Evolutionary conservation across 208 protist genomes (phyloP).

Genomic region (Borovskyia barvae): DNA sequence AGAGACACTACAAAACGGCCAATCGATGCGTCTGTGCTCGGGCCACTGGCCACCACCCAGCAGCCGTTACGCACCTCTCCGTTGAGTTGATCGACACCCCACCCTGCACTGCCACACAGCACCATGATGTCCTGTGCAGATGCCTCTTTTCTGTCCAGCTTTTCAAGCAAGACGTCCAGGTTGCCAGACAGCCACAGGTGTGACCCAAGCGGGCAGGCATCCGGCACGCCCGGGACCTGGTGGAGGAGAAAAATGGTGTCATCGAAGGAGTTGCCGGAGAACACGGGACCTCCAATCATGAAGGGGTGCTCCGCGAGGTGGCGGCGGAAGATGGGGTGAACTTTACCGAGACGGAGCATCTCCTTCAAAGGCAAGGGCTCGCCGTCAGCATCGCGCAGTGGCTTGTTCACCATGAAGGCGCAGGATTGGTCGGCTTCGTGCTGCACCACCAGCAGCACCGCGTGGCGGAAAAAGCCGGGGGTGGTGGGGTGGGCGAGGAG

Average conservation of each 20-base stretch:
- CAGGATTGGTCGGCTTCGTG: slow-evolving; percentile 53
- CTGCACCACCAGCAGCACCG: slow-evolving; percentile 66
- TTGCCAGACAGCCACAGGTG: slow-evolving; percentile 74
- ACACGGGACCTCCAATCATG: slow-evolving; percentile 80
- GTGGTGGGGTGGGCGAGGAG: slow-evolving; percentile 73
- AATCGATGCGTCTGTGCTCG: slow-evolving; percentile 27
- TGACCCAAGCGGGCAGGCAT: slow-evolving; percentile 51
- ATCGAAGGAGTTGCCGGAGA: slow-evolving; percentile 61
- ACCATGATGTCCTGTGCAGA: slow-evolving; percentile 67
- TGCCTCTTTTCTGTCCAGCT: slow-evolving; percentile 51
- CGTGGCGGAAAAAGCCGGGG: slow-evolving; percentile 64
- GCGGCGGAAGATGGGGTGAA: slow-evolving; percentile 61
- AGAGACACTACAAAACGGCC: slow-evolving; percentile 58
- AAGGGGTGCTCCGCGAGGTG: slow-evolving; percentile 63
- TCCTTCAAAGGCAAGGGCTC: slow-evolving; percentile 44
- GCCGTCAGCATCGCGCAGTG: slow-evolving; percentile 53
- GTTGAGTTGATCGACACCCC: slow-evolving; percentile 68
- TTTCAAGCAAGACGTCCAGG: slow-evolving; percentile 58
- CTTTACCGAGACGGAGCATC: slow-evolving; percentile 41
- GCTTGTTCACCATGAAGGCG: slow-evolving; percentile 77
- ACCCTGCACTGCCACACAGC: slow-evolving; percentile 77
- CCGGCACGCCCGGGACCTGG: slow-evolving; percentile 54
- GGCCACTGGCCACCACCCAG: slow-evolving; percentile 56
- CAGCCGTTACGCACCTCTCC: slow-evolving; percentile 69
- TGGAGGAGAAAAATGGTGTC: slow-evolving; percentile 74